Conservation (phyloP, 345 rosid species). For the Gossypium anomalum region DNA sequence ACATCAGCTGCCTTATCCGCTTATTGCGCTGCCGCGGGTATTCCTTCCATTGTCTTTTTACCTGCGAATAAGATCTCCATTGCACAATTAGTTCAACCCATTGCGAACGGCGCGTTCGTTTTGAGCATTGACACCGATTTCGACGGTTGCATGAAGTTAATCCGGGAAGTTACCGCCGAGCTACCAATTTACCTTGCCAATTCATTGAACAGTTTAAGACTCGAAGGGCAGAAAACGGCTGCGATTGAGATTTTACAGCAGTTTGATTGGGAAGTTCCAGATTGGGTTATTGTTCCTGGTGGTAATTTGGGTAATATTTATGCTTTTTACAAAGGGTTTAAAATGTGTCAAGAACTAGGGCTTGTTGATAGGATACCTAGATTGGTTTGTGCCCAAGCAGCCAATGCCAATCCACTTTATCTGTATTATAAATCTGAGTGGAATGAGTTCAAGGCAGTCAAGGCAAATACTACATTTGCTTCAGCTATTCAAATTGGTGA, state of each 20-base stretch:
- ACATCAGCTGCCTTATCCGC: constrained; percentile 90
- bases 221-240: constrained; percentile 92
- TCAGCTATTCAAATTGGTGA: constrained; percentile 95
- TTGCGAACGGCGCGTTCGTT: constrained; percentile 90
- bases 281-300: constrained; percentile 96
- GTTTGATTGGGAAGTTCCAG: constrained; percentile 90
- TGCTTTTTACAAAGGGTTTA: constrained; percentile 86
- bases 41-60: constrained; percentile 81
- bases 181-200: constrained; percentile 82
- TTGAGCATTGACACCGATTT: constrained; percentile 85
- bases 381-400: constrained; percentile 86
- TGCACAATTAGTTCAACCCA: constrained; percentile 90
- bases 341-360: constrained; percentile 82
- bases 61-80: constrained; percentile 88
- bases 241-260: constrained; percentile 92
- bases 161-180: constrained; percentile 75
- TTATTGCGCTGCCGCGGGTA: constrained; percentile 83
- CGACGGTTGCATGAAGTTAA: constrained; percentile 88
- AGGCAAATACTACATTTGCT: constrained; percentile 71
- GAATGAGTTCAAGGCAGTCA: constrained; percentile 68
- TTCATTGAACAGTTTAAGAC: constrained; percentile 75
- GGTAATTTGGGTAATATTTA: constrained; percentile 89
- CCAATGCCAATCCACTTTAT: constrained; percentile 90
- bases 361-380: constrained; percentile 78
- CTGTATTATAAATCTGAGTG: constrained; percentile 69